These are phyloP conservation scores for Sporobolomyces roseus DNA, from an alignment of 768 basidiomycete genomes.

Conservation along the genomic window DNA sequence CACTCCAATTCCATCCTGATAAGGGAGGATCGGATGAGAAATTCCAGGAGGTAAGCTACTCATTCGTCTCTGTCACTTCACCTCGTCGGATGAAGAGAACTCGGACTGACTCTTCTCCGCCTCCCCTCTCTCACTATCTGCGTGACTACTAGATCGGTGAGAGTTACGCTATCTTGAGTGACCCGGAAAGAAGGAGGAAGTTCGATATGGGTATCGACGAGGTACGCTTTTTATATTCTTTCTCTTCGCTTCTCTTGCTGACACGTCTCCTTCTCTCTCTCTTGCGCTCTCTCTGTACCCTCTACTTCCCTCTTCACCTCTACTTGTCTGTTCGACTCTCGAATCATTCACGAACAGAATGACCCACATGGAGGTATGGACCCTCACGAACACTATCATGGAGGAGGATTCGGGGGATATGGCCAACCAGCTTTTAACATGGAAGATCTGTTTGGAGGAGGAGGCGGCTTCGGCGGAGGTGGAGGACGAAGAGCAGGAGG, in stretches of 20 bases:
- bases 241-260: too few relatives aligned
- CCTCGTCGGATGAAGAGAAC: neutral
- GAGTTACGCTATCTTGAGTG: constrained; percentile 75
- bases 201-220: constrained; percentile 45
- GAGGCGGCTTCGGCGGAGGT: constrained; percentile 1
- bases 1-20: constrained; percentile 44
- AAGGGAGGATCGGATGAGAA: constrained; percentile 93
- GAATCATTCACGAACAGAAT: neutral
- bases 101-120: neutral
- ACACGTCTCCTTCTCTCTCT: neutral
- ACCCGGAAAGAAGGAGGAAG: constrained; percentile 53
- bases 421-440: constrained; percentile 40
- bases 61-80: neutral
- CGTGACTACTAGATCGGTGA: constrained; percentile 60
- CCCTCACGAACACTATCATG: constrained; percentile 37
- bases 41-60: constrained; percentile 63
- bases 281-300: too few relatives aligned
- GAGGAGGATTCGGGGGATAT: constrained; percentile 21
- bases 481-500: constrained; percentile 24
- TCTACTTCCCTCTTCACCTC: too few relatives aligned
- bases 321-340: too few relatives aligned
- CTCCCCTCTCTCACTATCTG: neutral
- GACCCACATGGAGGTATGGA: constrained; percentile 33
- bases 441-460: constrained; percentile 36
- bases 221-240: neutral